Base-by-base conservation (phyloP, 805 yeast species). In the Cyberlindnera lachancei region DNA sequence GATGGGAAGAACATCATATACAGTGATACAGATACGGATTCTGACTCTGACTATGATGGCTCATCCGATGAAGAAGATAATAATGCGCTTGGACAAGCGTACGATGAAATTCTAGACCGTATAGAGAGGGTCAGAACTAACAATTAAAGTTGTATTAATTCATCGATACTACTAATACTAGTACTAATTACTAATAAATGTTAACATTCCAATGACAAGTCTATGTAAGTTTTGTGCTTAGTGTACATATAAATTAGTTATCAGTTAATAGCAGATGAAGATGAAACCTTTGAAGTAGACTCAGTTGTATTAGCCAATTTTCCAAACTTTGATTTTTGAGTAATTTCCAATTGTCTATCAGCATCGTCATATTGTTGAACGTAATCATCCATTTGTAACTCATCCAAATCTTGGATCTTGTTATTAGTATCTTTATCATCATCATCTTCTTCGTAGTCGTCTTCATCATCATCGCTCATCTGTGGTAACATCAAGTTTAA, bases 401-500 rank as follows among this genome's bases (percentile, higher is more conserved):
- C 53, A 11, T 37, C 37, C 8, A 46, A 18, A 18, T 47, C 49
- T n/a, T n/a, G n/a, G n/a, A n/a, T n/a, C n/a, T n/a, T n/a, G n/a
- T n/a, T n/a, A n/a, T n/a, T n/a, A n/a, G n/a, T n/a, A n/a, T n/a
- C n/a, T 11, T 35, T 33, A 9, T 31, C 15, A 17, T 34, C 41
- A 6, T 37, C 34, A 18, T 37, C 35, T 3, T 30, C 25, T 8
- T 26, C 18, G 6, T 27, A 39, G 8, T 40, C 44, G 18, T 34
- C 48, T 4, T 38, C 45, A 20, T 52, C 56, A 15, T 52, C 59
- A 27, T 70, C 74, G 41, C 68, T 75, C 33, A 59, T 46, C 45
- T 73, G 79, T 14, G 84, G 83, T 35, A 80, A 56, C n/a, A 73
- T 25, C 39, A 77, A 56, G 57, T 81, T 79, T 34, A 78, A 59